A percentile compares a stretch with the other conserved stretches of the same genome.
Conservation (phyloP, 768 basidiomycete genomes). For the Lactarius hengduanensis region DNA sequence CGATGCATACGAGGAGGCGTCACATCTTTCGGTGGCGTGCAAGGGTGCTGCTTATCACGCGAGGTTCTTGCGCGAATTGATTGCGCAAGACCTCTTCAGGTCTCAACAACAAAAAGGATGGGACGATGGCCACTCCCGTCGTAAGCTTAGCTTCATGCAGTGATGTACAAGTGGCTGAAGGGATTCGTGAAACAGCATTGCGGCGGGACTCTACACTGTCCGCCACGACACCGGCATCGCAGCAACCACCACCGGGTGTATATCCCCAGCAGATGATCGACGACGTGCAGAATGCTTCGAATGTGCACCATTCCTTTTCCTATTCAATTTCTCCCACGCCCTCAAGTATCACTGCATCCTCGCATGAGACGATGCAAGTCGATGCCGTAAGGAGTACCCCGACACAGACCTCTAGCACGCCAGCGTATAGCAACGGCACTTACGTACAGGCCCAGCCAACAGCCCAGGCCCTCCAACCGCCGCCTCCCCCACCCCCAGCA, state of each 20-base stretch:
- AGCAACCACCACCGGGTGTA: slow-evolving; percentile 13
- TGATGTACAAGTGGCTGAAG: slow-evolving; percentile 1
- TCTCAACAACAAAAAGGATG: slow-evolving; percentile 33
- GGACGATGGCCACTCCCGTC: slow-evolving; percentile 17
- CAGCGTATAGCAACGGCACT: slow-evolving; percentile 9
- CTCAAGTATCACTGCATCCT: slow-evolving; percentile 5
- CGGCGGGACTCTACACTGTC: slow-evolving; percentile 23
- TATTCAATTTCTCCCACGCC: slow-evolving; percentile 15
- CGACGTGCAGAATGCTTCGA: slow-evolving; percentile 15
- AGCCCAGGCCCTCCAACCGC: slow-evolving; percentile 3
- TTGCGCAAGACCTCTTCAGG: slow-evolving; percentile 61
- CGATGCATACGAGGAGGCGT: slow-evolving; percentile 75
- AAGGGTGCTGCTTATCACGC: slow-evolving; percentile 74
- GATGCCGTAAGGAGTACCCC: slow-evolving; percentile 14
- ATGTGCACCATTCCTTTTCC: slow-evolving; percentile 9
- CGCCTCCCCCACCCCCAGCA: not conserved
- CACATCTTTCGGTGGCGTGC: slow-evolving; percentile 56
- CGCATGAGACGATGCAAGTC: slow-evolving; percentile 22
- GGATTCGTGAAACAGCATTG: slow-evolving; percentile 3
- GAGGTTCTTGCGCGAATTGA: slow-evolving; percentile 71
- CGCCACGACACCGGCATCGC: slow-evolving; percentile 9
- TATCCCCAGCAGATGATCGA: slow-evolving; percentile 19
- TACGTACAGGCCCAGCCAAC: slow-evolving; percentile 13
- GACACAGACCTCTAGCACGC: slow-evolving; percentile 29
- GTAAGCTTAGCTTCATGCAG: slow-evolving; percentile 4